phyloP scores from a whole-genome alignment of 1,284 basidiomycete genomes.

The Hymenochaete sp. region DNA sequence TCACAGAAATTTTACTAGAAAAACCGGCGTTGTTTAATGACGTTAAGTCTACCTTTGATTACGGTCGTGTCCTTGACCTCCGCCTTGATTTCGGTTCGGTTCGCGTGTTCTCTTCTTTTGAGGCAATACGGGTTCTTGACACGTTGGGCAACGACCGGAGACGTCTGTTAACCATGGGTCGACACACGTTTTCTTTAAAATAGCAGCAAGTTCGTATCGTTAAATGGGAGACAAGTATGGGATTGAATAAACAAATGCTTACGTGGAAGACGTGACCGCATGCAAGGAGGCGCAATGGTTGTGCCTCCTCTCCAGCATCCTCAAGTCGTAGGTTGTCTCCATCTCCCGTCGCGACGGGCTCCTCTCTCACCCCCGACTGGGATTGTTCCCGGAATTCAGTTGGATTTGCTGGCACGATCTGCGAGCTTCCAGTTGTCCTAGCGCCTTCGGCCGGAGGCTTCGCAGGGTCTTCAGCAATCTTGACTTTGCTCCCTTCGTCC shows the following conservation, averaged over 20 bases:
- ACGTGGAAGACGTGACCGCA: slow-evolving; percentile 83
- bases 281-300: slow-evolving; percentile 59
- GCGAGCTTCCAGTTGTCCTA: slow-evolving; percentile 6
- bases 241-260: slow-evolving; percentile 25
- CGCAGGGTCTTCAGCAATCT: slow-evolving; percentile 15
- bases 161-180: slow-evolving; percentile 73
- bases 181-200: slow-evolving; percentile 69
- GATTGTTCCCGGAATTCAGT: slow-evolving; percentile 21
- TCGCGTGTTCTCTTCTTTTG: slow-evolving; percentile 3
- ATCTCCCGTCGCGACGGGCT: slow-evolving; percentile 32
- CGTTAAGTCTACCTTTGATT: too few relatives aligned
- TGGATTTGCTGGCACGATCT: slow-evolving; percentile 21
- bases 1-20: too few relatives aligned
- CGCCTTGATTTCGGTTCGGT: background rate
- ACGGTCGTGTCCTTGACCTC: too few relatives aligned
- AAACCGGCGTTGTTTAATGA: too few relatives aligned
- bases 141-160: slow-evolving; percentile 72
- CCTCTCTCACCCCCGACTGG: slow-evolving; percentile 33
- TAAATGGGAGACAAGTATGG: background rate
- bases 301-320: slow-evolving; percentile 64
- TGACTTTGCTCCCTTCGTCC: slow-evolving; percentile 12
- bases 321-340: slow-evolving; percentile 38
- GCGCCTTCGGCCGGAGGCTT: slow-evolving; percentile 14
- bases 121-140: slow-evolving; percentile 48
- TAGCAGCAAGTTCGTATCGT: background rate